These are phyloP conservation scores for Botryotinia globosa DNA, from an alignment of 2,329 filamentous ascomycete genomes.

Conservation along the genomic window DNA sequence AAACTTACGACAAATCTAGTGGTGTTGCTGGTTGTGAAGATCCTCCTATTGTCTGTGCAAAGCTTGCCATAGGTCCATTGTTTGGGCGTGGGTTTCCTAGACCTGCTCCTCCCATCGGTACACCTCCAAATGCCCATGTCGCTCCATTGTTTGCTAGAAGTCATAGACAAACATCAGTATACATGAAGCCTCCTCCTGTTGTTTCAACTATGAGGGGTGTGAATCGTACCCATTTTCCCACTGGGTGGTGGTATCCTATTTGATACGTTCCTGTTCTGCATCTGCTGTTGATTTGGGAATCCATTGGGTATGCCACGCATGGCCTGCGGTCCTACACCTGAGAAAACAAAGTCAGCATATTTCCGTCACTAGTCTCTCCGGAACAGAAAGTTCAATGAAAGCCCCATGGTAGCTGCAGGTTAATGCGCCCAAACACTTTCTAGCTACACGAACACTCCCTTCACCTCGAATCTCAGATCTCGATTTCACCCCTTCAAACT, in stretches of 20 bases:
- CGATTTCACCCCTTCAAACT: neutral
- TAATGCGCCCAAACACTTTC: conserved; percentile 4
- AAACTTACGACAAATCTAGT: conserved; percentile 63
- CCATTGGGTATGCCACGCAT: conserved; percentile 60
- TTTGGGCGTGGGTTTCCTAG: conserved; percentile 52
- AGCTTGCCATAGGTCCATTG: conserved; percentile 60
- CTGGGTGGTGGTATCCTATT: conserved; percentile 62
- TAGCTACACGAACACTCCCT: neutral
- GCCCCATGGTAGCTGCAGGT: neutral
- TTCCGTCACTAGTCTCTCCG: neutral
- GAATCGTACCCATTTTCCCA: conserved; percentile 59
- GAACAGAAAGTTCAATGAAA: neutral
- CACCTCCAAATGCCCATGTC: conserved; percentile 62
- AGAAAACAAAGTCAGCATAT: conserved; percentile 27
- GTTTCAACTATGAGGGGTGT: conserved; percentile 5
- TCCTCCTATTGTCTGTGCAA: conserved; percentile 60
- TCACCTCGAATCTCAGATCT: neutral
- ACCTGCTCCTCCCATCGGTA: conserved; percentile 57
- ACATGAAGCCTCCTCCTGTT: conserved; percentile 2
- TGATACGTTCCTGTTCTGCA: conserved; percentile 55
- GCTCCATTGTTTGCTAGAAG: conserved; percentile 39
- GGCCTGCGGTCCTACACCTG: conserved; percentile 55
- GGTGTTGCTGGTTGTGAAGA: conserved; percentile 61
- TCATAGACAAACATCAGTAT: conserved; percentile 30
- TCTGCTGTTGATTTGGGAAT: conserved; percentile 58